Base-by-base conservation (phyloP, 2,329 filamentous ascomycete genomes). In the Verruconis gallopava region DNA sequence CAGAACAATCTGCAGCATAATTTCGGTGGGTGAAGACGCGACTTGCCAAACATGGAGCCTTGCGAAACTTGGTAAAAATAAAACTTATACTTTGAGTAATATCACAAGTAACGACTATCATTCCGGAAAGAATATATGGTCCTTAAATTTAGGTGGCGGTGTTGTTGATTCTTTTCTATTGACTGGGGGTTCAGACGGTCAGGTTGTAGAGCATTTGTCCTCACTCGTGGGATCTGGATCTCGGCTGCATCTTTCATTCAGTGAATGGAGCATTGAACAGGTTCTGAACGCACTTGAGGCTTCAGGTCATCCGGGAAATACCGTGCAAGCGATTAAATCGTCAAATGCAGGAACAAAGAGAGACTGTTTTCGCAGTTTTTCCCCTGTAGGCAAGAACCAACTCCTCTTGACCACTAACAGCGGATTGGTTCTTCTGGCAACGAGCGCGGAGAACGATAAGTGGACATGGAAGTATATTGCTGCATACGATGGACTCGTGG, bases 111-210 rank as follows among this genome's bases (percentile, higher is more conserved):
- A 71, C 5, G 72, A 75, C 38, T 73, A 77, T 46, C 88, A 96
- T 55, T 70, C 67, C 22, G 91, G 91, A 4, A 98, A 95, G 59
- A 86, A 95, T 55, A 77, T 96, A 4, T 96, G 89, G 88, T 79
- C 86, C 0, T 14, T 48, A 5, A 17, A 34, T 11, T 69, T 77
- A 28, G 75, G 73, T 9, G 15, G 25, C 5, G 38, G 13, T n/a
- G 4, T 42, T 2, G 37, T 34, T 4, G 6, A 33, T 3, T 28
- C 25, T 36, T 14, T 13, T 22, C 11, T 60, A 33, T 77, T 74
- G 3, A 86, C 83, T 2, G 91, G 91, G 11, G 91, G 85, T n/a
- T 81, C 84, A 9, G 91, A 98, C 60, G 81, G 86, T 13, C 69
- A 70, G 21, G 63, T 81, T 34, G 21, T 37, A n/a, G 25, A 30